A percentile compares a stretch with the other conserved stretches of the same genome.
These are phyloP conservation scores for Pseudopithomyces chartarum DNA, from an alignment of 2,329 filamentous ascomycete genomes.

Conservation along the genomic window DNA sequence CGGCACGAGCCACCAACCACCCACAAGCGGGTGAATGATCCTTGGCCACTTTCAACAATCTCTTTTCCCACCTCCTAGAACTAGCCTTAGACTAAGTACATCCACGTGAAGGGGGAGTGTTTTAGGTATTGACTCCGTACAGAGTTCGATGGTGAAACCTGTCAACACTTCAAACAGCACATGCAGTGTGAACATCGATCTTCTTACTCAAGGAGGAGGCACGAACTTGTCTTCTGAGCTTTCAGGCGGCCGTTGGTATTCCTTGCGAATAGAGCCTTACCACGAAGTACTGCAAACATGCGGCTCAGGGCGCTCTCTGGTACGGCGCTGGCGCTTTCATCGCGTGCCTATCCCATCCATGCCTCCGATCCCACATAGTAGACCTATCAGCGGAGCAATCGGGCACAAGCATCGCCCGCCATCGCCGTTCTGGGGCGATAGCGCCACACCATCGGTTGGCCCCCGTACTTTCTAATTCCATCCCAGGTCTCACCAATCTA, in stretches of 20 bases:
- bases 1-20: constrained; percentile 23
- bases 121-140: constrained; percentile 11
- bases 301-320: constrained; percentile 30
- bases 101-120: too few species aligned
- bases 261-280: constrained; percentile 37
- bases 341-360: constrained; percentile 23
- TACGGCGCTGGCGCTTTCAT: constrained; percentile 21
- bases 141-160: constrained; percentile 21
- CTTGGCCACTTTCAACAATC: constrained; percentile 18
- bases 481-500: constrained; percentile 38
- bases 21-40: constrained; percentile 22
- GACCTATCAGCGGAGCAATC: constrained; percentile 37
- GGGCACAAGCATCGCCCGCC: constrained; percentile 32
- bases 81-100: too few species aligned
- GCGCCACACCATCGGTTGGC: constrained; percentile 22
- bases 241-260: constrained; percentile 1
- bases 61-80: constrained; percentile 11
- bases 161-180: constrained; percentile 9
- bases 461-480: constrained; percentile 33
- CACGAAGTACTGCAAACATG: constrained; percentile 34
- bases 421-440: constrained; percentile 23
- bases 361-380: constrained; percentile 19
- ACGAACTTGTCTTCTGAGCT: background rate
- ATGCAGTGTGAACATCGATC: background rate
- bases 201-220: background rate